These are phyloP conservation scores for Geotrichum phurueaensis DNA, from an alignment of 1,139 yeast species.

Conservation along the genomic window DNA sequence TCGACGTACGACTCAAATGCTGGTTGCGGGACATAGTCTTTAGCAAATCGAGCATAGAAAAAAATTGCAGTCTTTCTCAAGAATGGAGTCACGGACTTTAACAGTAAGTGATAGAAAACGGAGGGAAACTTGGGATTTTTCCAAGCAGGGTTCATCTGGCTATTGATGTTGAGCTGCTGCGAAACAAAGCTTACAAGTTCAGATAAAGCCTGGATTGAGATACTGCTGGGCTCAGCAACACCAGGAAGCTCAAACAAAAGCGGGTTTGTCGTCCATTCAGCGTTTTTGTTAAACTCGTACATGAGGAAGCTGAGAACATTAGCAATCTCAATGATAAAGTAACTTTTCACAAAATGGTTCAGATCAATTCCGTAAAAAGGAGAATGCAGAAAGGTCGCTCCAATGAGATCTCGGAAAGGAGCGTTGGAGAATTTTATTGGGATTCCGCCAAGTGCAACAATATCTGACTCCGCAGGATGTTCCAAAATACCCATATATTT, in stretches of 20 bases:
- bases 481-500: background rate
- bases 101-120: constrained; percentile 47
- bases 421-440: constrained; percentile 2
- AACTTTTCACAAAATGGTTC: constrained; percentile 21
- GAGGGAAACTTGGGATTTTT: constrained; percentile 8
- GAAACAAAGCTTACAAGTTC: background rate
- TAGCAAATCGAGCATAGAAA: constrained; percentile 53
- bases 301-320: constrained; percentile 21
- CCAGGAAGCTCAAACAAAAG: constrained; percentile 23
- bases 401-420: constrained; percentile 26
- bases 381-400: constrained; percentile 23
- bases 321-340: constrained; percentile 21
- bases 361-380: constrained; percentile 23
- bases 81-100: constrained; percentile 58
- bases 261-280: constrained; percentile 24
- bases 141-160: constrained; percentile 6
- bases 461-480: background rate
- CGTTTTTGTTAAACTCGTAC: constrained; percentile 18
- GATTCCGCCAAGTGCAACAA: background rate
- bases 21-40: constrained; percentile 39
- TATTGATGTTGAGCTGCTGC: background rate
- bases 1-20: constrained; percentile 40
- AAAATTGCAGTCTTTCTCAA: constrained; percentile 61
- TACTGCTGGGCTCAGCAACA: background rate
- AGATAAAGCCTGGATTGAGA: background rate